Evolutionary conservation across 169 alveolate genomes (phyloP), one percentile per base, ranked within the genome.

Genomic region (Blepharisma undulans): DNA sequence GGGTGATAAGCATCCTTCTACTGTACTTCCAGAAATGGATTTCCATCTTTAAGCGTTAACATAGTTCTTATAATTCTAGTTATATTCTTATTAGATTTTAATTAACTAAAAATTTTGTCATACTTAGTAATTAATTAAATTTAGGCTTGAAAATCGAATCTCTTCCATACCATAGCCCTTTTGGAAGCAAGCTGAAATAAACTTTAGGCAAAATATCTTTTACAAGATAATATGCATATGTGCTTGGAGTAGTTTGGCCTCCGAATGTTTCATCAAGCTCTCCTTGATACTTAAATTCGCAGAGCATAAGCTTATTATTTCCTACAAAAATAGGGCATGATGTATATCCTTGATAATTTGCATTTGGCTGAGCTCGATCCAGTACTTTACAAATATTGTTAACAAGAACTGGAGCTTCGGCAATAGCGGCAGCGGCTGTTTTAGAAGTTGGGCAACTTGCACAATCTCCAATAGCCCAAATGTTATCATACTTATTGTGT

Each of bases 1-100:
- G 86, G 99, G 99, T 29, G 99, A 97, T 85, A 93, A 96, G 89
- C 90, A 96, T 89, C 94, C 97, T 59, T 81, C 93, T 5, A 85
- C 94, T 79, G 78, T 93, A 34, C 78, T 34, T n/a, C 92, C 85
- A 27, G 79, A 76, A 21, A 19, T 48, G 6, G 87, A 76, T n/a
- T 34, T 36, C 85, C 72, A 61, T 8, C 92, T 88, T 33, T 88
- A 76, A 48, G 66, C 66, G 2, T 48, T 48, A 48, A 48, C 66
- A 48, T 48, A 48, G 66, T 48, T 48, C 14, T 48, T 10, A 48
- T 5, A 48, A 48, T 48, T 48, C 66, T 87, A 98, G 98, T 32
- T 94, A 94, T 72, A 96, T 98, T 48, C 94, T 93, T 88, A 97
- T 97, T 30, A n/a, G n/a, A n/a, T n/a, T n/a, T n/a, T n/a, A n/a